phyloP scores from a whole-genome alignment of 305 asterid species.

The Striga hermonthica region DNA sequence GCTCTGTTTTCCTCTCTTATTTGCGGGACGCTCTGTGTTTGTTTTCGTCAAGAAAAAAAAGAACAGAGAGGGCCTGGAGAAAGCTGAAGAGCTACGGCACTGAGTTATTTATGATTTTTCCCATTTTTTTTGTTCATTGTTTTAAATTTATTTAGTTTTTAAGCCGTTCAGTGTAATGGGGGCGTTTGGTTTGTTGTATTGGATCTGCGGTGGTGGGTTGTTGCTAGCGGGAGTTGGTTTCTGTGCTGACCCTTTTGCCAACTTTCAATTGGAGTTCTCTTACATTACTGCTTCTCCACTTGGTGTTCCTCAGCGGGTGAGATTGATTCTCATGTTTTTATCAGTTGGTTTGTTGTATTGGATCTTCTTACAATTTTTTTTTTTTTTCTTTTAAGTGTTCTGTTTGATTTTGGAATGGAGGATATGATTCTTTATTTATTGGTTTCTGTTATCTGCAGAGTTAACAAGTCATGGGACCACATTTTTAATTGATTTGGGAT shows the following conservation, averaged over 20 bases:
- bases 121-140: not conserved
- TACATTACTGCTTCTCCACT: slow-evolving; percentile 82
- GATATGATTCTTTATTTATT: slow-evolving; percentile 5
- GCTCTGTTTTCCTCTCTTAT: not conserved
- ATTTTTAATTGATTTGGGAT: no score
- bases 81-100: slow-evolving; percentile 9
- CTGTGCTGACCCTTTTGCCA: slow-evolving; percentile 62
- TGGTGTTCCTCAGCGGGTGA: slow-evolving; percentile 94
- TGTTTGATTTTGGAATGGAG: not conserved
- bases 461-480: no score
- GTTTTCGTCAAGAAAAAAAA: slow-evolving; percentile 5
- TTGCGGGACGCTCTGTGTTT: not conserved
- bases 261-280: slow-evolving; percentile 57
- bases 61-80: slow-evolving; percentile 14
- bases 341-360: no score
- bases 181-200: slow-evolving; percentile 32
- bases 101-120: slow-evolving; percentile 2
- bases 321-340: not conserved
- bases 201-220: slow-evolving; percentile 39
- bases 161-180: slow-evolving; percentile 31
- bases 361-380: not conserved
- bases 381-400: not conserved
- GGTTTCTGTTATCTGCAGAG: not conserved
- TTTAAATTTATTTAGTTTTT: not conserved
- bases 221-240: slow-evolving; percentile 45